Percentiles rank a stretch among this genome's conserved stretches.
These are phyloP conservation scores for Pisolithus orientalis DNA, from an alignment of 768 basidiomycete genomes.

Conservation along the genomic window DNA sequence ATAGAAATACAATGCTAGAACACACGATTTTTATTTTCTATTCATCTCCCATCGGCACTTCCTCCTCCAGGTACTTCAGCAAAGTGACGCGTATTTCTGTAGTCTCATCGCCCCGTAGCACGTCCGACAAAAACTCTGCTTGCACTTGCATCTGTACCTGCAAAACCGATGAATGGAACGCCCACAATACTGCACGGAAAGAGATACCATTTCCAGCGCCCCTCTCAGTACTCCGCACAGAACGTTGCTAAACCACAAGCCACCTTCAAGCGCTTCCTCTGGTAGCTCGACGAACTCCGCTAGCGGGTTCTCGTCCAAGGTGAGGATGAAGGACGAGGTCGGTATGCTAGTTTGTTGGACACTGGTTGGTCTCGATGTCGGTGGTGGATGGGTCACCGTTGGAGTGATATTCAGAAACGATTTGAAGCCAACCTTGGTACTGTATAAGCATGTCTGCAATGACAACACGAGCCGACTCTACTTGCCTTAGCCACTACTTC, in stretches of 20 bases:
- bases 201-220: slow-evolving; percentile 86
- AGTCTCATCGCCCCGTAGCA: slow-evolving; percentile 85
- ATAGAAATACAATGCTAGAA: slow-evolving; percentile 5
- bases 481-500: slow-evolving; percentile 91
- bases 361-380: slow-evolving; percentile 44
- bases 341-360: slow-evolving; percentile 32
- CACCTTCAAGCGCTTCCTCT: slow-evolving; percentile 86
- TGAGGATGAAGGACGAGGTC: slow-evolving; percentile 71
- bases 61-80: slow-evolving; percentile 91
- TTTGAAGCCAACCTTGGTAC: slow-evolving; percentile 87
- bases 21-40: slow-evolving; percentile 32
- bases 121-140: slow-evolving; percentile 82
- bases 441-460: neutral
- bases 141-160: slow-evolving; percentile 97
- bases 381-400: slow-evolving; percentile 60
- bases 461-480: neutral
- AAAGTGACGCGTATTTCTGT: slow-evolving; percentile 92
- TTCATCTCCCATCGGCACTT: slow-evolving; percentile 90
- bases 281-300: slow-evolving; percentile 97
- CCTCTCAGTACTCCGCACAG: slow-evolving; percentile 91
- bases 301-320: slow-evolving; percentile 92
- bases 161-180: slow-evolving; percentile 9
- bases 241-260: slow-evolving; percentile 95
- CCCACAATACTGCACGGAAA: slow-evolving; percentile 14
- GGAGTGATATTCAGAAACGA: slow-evolving; percentile 94